Evolutionary conservation across 192 early-diverging fungal species (phyloP).

Genomic region (Rhizophagus sp.): DNA sequence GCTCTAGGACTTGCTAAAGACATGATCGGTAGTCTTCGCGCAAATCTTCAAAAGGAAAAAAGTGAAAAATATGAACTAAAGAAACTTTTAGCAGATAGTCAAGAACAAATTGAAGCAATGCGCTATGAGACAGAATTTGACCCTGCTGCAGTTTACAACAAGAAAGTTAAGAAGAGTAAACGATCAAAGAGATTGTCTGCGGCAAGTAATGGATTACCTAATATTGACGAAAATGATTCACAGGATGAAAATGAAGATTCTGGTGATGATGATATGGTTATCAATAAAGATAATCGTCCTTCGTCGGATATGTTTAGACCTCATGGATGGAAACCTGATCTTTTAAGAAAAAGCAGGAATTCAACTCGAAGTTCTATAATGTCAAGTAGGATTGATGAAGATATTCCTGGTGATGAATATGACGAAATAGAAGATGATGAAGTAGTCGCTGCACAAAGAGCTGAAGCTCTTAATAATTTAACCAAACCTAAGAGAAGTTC

Average conservation of each 20-base stretch:
- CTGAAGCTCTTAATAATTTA: conserved; percentile 2
- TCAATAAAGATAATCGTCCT: conserved; percentile 18
- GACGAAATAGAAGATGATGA: neutral
- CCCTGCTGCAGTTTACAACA: conserved; percentile 24
- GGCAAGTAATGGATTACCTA: neutral
- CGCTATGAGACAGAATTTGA: conserved; percentile 43
- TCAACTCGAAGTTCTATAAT: neutral
- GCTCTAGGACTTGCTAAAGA: conserved; percentile 49
- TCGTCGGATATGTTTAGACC: conserved; percentile 23
- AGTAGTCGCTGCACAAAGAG: neutral
- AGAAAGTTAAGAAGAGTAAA: neutral
- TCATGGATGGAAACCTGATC: neutral
- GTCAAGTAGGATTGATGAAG: conserved; percentile 3
- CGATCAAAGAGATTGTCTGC: conserved; percentile 13
- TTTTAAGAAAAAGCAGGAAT: neutral
- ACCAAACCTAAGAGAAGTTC: neutral
- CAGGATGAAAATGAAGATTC: neutral
- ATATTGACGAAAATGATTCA: conserved; percentile 10
- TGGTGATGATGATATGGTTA: conserved; percentile 21
- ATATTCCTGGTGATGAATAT: conserved; percentile 23
- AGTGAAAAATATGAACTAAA: conserved; percentile 56
- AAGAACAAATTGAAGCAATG: conserved; percentile 59
- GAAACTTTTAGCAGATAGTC: conserved; percentile 54
- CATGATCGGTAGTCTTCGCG: conserved; percentile 55
- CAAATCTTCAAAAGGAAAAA: conserved; percentile 55